These are phyloP conservation scores for Rhododendron griersonianum DNA, from an alignment of 148 eudicot species.

Conservation along the genomic window DNA sequence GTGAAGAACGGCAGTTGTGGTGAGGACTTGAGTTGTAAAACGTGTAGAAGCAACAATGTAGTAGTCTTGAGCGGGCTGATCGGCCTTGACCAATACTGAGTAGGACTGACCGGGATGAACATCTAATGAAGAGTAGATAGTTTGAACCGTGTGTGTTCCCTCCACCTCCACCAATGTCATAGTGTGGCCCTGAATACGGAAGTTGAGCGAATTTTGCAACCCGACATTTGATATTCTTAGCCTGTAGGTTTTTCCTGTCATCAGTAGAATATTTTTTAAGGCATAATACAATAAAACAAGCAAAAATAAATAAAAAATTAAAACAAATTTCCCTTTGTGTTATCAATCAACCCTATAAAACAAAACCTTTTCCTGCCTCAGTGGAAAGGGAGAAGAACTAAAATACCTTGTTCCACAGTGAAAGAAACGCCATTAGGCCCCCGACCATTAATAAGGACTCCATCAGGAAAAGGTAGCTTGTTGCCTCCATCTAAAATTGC, in stretches of 20 bases:
- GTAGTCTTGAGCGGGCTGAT: constrained; percentile 74
- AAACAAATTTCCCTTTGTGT: not conserved
- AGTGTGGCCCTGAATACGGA: constrained; percentile 84
- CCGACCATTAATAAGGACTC: constrained; percentile 94
- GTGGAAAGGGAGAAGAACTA: not conserved
- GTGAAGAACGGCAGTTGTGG: constrained; percentile 62
- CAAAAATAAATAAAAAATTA: not conserved
- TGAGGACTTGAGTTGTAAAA: constrained; percentile 57
- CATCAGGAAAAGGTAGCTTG: constrained; percentile 69
- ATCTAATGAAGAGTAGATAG: constrained; percentile 77
- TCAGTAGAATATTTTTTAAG: not conserved
- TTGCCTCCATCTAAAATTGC: constrained; percentile 61
- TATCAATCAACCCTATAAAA: not conserved
- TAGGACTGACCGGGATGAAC: constrained; percentile 88
- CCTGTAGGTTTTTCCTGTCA: constrained; percentile 85
- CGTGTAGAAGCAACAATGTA: constrained; percentile 84
- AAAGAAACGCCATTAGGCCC: constrained; percentile 60
- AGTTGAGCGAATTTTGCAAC: constrained; percentile 80
- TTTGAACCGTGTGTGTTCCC: constrained; percentile 90
- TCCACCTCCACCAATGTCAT: constrained; percentile 89
- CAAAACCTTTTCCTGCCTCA: not conserved
- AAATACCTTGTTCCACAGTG: constrained; percentile 71
- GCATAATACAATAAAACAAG: not conserved
- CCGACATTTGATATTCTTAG: constrained; percentile 91
- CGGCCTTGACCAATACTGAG: constrained; percentile 83